A percentile compares a stretch with the other conserved stretches of the same genome.
These are phyloP conservation scores for Oenanthe javanica DNA, from an alignment of 140 eudicot genomes.

Conservation along the genomic window DNA sequence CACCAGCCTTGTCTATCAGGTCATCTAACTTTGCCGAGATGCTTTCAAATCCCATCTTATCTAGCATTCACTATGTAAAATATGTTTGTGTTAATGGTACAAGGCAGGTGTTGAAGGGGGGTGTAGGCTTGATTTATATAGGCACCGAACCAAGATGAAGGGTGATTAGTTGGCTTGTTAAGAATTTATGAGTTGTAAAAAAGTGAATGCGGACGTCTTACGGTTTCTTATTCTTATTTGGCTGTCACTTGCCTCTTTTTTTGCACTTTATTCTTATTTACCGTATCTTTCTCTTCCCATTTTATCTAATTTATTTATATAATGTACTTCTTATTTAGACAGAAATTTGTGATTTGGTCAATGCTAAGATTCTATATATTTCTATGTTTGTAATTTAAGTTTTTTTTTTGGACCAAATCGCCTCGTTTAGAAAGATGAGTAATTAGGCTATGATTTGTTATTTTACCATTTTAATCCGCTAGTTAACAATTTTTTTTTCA, in stretches of 20 bases:
- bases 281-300: not conserved
- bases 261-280: slow-evolving; percentile 6
- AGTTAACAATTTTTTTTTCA: no score
- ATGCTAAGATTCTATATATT: not conserved
- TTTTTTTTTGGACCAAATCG: no score
- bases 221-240: slow-evolving; percentile 35
- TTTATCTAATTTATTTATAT: not conserved
- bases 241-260: slow-evolving; percentile 25
- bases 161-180: slow-evolving; percentile 7
- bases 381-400: no score
- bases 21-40: slow-evolving; percentile 29
- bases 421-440: no score
- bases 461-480: no score
- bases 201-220: slow-evolving; percentile 44
- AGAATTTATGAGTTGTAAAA: not conserved
- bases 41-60: slow-evolving; percentile 19
- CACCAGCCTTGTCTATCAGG: slow-evolving; percentile 60
- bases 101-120: not conserved
- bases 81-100: not conserved
- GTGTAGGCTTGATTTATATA: not conserved
- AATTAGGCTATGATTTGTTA: no score
- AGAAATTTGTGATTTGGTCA: not conserved
- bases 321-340: not conserved
- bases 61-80: not conserved
- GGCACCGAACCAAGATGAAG: slow-evolving; percentile 22